A percentile compares a stretch with the other conserved stretches of the same genome.
Conservation (phyloP, 495 filamentous ascomycete species). For the Hypomontagnella submonticulosa region DNA sequence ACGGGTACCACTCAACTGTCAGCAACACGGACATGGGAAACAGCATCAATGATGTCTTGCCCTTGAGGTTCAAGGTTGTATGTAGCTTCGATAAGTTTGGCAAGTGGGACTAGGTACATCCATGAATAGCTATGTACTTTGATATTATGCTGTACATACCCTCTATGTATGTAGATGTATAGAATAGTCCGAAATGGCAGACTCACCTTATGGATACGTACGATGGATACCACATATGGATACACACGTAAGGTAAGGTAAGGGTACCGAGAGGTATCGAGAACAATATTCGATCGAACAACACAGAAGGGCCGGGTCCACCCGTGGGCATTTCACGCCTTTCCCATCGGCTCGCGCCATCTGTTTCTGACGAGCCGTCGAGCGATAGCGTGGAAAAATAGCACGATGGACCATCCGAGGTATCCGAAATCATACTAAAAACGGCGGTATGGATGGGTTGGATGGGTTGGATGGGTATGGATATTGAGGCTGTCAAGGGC, state of each 20-base stretch:
- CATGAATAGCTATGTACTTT: too few relatives aligned
- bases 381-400: constrained; percentile 40
- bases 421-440: constrained; percentile 33
- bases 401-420: constrained; percentile 43
- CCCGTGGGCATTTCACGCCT: constrained; percentile 15
- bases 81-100: too few relatives aligned
- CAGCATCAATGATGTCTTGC: too few relatives aligned
- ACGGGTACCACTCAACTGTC: constrained; percentile 15
- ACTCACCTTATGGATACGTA: too few relatives aligned
- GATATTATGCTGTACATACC: too few relatives aligned
- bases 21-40: background rate
- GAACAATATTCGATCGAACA: constrained; percentile 1
- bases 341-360: constrained; percentile 37
- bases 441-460: constrained; percentile 35
- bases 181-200: too few relatives aligned
- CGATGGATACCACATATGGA: too few relatives aligned
- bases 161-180: background rate
- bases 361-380: constrained; percentile 33
- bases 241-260: too few relatives aligned
- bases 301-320: constrained; percentile 28
- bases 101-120: too few relatives aligned
- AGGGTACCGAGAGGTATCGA: constrained; percentile 5
- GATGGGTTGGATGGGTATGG: constrained; percentile 10
- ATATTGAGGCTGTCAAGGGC: constrained; percentile 34
- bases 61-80: too few relatives aligned